Evolutionary conservation across 1,284 basidiomycete species (phyloP), one percentile per base, ranked within the genome.

Genomic region (Anthracocystis walkeri): DNA sequence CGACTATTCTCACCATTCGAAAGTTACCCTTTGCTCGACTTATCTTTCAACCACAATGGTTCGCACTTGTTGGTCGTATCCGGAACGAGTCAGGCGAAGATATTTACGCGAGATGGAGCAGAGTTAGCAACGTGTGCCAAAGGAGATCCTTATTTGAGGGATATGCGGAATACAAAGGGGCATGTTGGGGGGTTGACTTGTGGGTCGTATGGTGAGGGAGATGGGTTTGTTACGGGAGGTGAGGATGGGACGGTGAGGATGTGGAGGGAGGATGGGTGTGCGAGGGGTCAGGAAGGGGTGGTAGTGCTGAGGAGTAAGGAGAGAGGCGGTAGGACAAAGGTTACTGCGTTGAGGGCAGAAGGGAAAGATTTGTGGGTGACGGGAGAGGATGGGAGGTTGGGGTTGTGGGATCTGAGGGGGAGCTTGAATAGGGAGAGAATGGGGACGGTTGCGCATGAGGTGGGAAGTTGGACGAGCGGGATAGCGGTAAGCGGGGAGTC

Each of bases 301-400:
- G 95, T 99, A 76, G 94, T 97, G 11, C 92, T 97, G 76, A 96
- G 95, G 86, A 95, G 93, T 20, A 97, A 96, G 85, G 94, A 96
- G 77, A 89, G 95, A 53, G 97, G 97, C n/a, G 92, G 93, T 18
- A 89, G 95, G 73, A 98, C 96, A 12, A 95, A 94, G 83, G 92
- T 99, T 16, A 93, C 92, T 6, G 86, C 92, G 5, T 48, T 78
- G 4, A 10, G 14, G 11, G 38, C 44, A 7, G 52, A 58, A 0
- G 66, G 70, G 12, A 59, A 55, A 2, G 21, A 51, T 0, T 42
- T 77, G n/a, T 50, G 86, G 48, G 77, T 70, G 1, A 93, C 90
- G 27, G 95, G 94, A 78, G 84, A 92, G 69, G 97, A 99, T 84
- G 97, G 97, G 7, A 91, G 93, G 7, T 82, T 99, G 67, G 93